Base-by-base conservation (phyloP, 345 rosid genomes). In the Aquilaria sinensis region DNA sequence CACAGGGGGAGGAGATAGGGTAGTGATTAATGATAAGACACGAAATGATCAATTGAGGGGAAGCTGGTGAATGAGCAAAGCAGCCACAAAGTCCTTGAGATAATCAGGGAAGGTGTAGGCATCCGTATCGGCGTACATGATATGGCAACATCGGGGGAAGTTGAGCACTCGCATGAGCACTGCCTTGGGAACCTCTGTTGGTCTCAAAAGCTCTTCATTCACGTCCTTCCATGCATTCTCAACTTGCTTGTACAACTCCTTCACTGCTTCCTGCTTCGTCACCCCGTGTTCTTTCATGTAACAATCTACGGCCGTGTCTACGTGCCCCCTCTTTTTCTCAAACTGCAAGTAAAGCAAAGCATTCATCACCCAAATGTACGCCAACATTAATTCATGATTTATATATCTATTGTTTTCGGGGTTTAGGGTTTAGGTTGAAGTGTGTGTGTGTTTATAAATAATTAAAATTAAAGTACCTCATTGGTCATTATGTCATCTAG, bases 111-210 rank as follows among this genome's bases (percentile, higher is more conserved):
- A 16, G 47, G 62, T 48, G 34, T 56, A 56, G 3, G 55, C 62
- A 63, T 78, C 81, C 9, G 43, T 56, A 7, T 62, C 65, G 50
- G 49, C 66, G 63, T 80, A 74, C 0, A 74, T 16, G 15, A 71
- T 65, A 23, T 71, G 70, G 11, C 63, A 56, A 11, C 57, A 63
- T 1, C 72, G 62, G 0, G 68, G 29, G 9, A 62, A 50, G 47
- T 74, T 71, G 51, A 80, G 57, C 12, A 76, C 47, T 1, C 62
- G 30, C 11, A 8, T 12, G 1, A 76, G 76, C n/a, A 71, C 13
- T 46, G 48, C 33, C 60, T 29, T 11, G 46, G 62, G 62, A 33
- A 10, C 37, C 0, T 15, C 33, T 2, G 47, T n/a, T 0, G 62
- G 56, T 9, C 53, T 1, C 12, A 57, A 2, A 5, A 33, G 4